Base-by-base conservation (phyloP, 2,329 filamentous ascomycete species). In the Penicillium frequentans region DNA sequence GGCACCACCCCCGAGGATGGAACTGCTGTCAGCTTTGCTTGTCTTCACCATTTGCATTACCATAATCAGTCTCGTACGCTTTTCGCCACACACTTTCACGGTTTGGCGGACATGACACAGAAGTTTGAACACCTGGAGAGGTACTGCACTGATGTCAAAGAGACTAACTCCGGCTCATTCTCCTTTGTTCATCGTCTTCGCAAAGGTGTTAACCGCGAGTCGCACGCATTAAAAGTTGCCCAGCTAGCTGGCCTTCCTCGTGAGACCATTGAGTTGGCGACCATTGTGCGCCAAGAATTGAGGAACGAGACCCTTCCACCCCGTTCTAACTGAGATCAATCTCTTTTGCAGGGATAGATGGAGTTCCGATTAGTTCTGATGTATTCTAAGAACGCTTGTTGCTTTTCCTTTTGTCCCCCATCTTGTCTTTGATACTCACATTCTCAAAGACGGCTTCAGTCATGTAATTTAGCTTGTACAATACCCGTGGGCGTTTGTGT, bases 61-160 rank as follows among this genome's bases (percentile, higher is more conserved):
- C 79, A 89, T 23, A 97, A 95, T 71, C 81, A 82, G 70, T 91
- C 90, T 70, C 85, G 95, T 14, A 87, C 89, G 0, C 80, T 99
- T 43, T 99, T 99, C 73, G 95, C 95, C 1, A 98, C 95, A 16
- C 95, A 99, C 74, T 99, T 98, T 69, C 93, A 99, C 73, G 81
- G 77, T 3, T 79, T 99, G 6, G 89, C 89, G 2, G 92, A 96
- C 69, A 84, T 96, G 79, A 90, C 89, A 0, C 73, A 72, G 8
- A 78, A 81, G 7, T 80, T 86, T 58, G 76, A 82, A 19, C 72
- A 77, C 37, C 77, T 96, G 50, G 89, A 84, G 39, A 86, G 85
- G 65, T 97, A 93, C 73, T 98, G 93, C 73, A 98, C 95, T 0
- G 91, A 97, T 74, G 85, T 99, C 9, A 82, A 87, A 23, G 93